These are phyloP conservation scores for Allium cepa DNA, from an alignment of 106 monocot genomes.

Conservation along the genomic window DNA sequence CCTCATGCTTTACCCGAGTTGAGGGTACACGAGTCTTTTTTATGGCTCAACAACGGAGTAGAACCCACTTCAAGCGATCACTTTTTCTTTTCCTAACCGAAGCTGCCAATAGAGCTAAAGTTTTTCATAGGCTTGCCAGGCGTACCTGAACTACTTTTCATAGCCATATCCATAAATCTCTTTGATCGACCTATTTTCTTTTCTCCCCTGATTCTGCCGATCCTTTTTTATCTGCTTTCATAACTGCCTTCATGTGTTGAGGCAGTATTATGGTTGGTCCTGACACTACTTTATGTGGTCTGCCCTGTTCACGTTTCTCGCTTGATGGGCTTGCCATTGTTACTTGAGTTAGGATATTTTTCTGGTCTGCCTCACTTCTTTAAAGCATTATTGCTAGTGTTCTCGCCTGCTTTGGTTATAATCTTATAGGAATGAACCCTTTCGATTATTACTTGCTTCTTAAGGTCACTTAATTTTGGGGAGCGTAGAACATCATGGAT, in stretches of 20 bases:
- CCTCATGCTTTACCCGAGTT: too few species aligned
- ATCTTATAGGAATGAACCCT: slow-evolving; percentile 6
- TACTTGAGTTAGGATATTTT: neutral
- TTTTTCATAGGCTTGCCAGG: slow-evolving; percentile 3
- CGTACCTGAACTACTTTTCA: neutral
- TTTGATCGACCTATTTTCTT: neutral
- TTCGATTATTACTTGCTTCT: neutral
- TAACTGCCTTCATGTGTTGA: neutral
- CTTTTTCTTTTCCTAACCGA: neutral
- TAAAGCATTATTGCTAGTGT: neutral
- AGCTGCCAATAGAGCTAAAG: neutral
- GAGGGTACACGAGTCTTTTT: too few species aligned
- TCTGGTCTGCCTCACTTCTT: neutral
- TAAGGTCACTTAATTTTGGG: neutral
- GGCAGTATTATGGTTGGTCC: neutral
- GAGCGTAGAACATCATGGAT: neutral
- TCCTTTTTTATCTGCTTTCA: too few species aligned
- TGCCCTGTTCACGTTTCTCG: neutral
- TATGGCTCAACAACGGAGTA: neutral
- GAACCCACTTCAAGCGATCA: neutral
- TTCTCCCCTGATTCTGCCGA: neutral
- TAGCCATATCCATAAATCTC: neutral
- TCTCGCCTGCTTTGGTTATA: neutral
- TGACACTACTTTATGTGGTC: neutral
- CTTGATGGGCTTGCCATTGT: neutral